phyloP scores from a whole-genome alignment of 2,329 filamentous ascomycete genomes.

The Tolypocladium endophyticum region DNA sequence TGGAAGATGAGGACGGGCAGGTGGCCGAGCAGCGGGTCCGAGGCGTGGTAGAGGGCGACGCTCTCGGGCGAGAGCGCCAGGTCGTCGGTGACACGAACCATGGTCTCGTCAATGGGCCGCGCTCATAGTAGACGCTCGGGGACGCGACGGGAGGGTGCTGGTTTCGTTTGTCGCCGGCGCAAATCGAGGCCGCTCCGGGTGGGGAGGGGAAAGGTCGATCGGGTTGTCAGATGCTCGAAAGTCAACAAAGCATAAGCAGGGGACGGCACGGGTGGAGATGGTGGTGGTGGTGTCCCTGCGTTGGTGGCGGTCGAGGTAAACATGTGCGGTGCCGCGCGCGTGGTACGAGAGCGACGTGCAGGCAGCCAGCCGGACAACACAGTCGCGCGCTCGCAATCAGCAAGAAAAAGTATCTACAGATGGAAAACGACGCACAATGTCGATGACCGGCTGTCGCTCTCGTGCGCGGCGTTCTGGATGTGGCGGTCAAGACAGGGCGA shows the following conservation, averaged over 20 bases:
- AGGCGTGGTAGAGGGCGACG: conserved; percentile 80
- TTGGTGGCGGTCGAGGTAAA: not conserved
- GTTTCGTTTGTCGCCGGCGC: conserved; percentile 1
- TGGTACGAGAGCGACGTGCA: too few species aligned
- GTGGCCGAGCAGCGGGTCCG: conserved; percentile 73
- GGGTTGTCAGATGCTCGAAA: not conserved
- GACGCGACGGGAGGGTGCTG: conserved; percentile 8
- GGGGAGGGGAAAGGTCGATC: not conserved
- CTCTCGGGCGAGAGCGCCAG: conserved; percentile 71
- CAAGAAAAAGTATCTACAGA: not conserved
- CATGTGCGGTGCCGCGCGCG: not conserved
- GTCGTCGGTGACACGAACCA: conserved; percentile 75
- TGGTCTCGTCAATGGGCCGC: conserved; percentile 34
- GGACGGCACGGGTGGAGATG: not conserved
- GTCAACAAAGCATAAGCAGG: not conserved
- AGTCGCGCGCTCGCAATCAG: not conserved
- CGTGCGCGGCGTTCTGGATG: not conserved
- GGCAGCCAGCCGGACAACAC: not conserved
- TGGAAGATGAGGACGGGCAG: conserved; percentile 84
- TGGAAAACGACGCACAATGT: not conserved
- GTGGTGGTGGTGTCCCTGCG: not conserved
- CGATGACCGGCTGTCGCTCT: not conserved
- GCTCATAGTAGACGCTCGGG: conserved; percentile 7
- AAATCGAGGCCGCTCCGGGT: not conserved
- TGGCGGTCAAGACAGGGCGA: not conserved